Evolutionary conservation across 495 filamentous ascomycete genomes (phyloP).

Genomic region (Penicillium ucsense): DNA sequence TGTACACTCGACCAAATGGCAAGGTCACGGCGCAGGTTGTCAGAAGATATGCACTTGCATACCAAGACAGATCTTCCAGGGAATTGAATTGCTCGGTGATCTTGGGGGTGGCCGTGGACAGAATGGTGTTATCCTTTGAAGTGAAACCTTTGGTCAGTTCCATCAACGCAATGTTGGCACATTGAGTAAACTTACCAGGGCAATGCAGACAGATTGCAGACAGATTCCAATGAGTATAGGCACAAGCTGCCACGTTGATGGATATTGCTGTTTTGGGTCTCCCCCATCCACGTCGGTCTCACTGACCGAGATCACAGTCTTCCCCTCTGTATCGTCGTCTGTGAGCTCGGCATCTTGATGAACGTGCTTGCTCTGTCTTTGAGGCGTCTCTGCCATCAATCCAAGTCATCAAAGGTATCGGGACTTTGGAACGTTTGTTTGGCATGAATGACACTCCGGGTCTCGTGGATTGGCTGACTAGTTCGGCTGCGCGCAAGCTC

Average conservation of each 20-base stretch:
- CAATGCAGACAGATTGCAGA: constrained; percentile 55
- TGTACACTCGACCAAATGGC: constrained; percentile 69
- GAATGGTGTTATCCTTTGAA: constrained; percentile 60
- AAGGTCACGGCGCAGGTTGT: constrained; percentile 65
- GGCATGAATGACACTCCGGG: no score
- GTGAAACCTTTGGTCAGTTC: no score
- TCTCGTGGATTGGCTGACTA: no score
- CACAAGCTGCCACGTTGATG: constrained; percentile 36
- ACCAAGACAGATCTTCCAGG: constrained; percentile 72
- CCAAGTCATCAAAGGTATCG: no score
- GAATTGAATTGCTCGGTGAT: constrained; percentile 75
- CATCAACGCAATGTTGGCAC: no score
- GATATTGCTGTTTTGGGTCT: constrained; percentile 35
- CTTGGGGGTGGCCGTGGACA: constrained; percentile 75
- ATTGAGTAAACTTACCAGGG: constrained; percentile 35
- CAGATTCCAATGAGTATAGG: constrained; percentile 51
- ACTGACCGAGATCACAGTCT: no score
- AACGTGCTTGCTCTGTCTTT: no score
- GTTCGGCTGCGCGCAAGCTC: no score
- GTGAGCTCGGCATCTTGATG: no score
- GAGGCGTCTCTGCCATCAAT: no score
- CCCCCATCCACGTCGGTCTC: not conserved
- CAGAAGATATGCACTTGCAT: constrained; percentile 60
- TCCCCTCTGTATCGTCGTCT: no score
- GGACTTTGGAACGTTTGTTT: no score